phyloP scores from a whole-genome alignment of 495 filamentous ascomycete genomes.

The Lindgomyces ingoldianus region DNA sequence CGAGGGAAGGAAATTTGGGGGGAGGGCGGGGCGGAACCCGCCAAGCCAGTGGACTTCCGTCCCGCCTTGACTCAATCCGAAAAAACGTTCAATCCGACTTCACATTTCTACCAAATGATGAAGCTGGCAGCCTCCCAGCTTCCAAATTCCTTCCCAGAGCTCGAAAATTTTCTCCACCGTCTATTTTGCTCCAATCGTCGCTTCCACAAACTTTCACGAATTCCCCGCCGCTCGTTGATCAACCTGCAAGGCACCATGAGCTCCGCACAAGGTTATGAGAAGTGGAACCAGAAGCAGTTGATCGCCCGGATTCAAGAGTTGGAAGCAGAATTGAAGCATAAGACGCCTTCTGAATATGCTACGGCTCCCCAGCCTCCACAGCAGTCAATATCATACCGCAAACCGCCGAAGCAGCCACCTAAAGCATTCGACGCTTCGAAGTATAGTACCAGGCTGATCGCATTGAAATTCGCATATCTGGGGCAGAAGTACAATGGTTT shows the following conservation, averaged over 20 bases:
- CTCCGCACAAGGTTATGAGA: constrained; percentile 9
- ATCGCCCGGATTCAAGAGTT: constrained; percentile 26
- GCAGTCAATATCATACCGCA: constrained; percentile 7
- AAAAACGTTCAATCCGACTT: neutral
- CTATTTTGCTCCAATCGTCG: constrained; percentile 9
- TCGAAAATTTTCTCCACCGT: neutral
- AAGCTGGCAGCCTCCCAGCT: constrained; percentile 4
- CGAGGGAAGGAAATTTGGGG: too few species aligned
- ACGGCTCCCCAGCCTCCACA: neutral
- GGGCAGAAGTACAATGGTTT: constrained; percentile 89
- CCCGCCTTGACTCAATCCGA: constrained; percentile 4
- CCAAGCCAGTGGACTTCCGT: neutral
- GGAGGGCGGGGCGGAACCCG: constrained; percentile 9
- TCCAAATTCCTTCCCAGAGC: constrained; percentile 12
- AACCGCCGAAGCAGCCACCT: constrained; percentile 29
- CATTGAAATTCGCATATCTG: constrained; percentile 91
- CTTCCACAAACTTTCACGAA: constrained; percentile 29
- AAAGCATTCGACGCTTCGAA: constrained; percentile 69
- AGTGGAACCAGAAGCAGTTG: constrained; percentile 25
- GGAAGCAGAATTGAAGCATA: constrained; percentile 9
- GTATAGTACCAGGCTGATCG: constrained; percentile 81
- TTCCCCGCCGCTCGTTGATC: constrained; percentile 4
- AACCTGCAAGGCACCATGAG: neutral
- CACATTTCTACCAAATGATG: constrained; percentile 1
- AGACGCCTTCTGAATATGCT: neutral